phyloP scores from a whole-genome alignment of 2,329 filamentous ascomycete species.

The Plenodomus biglobosus region DNA sequence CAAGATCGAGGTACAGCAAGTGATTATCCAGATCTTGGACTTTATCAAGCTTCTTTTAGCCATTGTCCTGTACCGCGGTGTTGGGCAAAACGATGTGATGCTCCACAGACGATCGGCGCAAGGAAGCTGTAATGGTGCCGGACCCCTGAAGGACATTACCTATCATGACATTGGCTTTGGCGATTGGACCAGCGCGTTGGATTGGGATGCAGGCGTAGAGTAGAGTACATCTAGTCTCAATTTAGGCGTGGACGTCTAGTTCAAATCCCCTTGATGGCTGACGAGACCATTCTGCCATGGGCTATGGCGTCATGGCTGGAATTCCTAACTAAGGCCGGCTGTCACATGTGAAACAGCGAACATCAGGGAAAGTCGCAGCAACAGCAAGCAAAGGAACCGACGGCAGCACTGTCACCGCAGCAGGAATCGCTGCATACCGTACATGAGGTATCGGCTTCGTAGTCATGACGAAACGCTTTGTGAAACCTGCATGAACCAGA shows the following conservation, averaged over 20 bases:
- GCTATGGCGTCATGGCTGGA: slow-evolving; percentile 14
- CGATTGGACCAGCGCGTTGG: background rate
- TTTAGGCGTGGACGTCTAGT: background rate
- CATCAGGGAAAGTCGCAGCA: slow-evolving; percentile 3
- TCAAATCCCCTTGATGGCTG: background rate
- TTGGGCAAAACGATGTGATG: background rate
- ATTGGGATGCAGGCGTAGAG: background rate
- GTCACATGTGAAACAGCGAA: slow-evolving; percentile 20
- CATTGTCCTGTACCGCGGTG: background rate
- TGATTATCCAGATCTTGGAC: too few relatives aligned
- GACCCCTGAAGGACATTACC: background rate
- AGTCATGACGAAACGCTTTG: slow-evolving; percentile 13
- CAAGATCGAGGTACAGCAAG: too few relatives aligned
- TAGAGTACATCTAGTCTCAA: background rate
- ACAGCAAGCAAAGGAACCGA: background rate
- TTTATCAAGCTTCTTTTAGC: background rate
- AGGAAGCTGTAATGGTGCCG: background rate
- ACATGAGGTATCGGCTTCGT: slow-evolving; percentile 2
- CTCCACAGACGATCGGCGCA: background rate
- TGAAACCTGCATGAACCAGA: slow-evolving; percentile 15
- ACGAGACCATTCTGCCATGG: slow-evolving; percentile 1
- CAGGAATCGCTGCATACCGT: background rate
- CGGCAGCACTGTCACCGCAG: background rate
- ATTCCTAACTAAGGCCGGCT: slow-evolving; percentile 5
- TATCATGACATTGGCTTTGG: background rate